Conservation (phyloP, 148 eudicot genomes). For the Hydrangea macrophylla region DNA sequence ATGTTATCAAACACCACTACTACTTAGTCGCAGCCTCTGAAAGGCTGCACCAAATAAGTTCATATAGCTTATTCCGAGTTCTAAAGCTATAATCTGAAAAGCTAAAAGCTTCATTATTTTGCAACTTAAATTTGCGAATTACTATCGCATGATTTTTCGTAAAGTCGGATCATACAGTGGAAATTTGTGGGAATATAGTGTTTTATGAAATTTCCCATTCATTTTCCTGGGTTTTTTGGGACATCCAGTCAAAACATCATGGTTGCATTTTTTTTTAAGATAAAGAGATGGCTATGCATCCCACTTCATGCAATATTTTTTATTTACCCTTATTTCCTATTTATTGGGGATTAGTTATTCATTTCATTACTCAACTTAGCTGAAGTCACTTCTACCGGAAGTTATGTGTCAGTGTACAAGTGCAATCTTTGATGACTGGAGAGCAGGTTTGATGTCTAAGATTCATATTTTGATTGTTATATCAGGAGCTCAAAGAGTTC, state of each 20-base stretch:
- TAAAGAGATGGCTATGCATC: no score
- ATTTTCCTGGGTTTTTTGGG: not conserved
- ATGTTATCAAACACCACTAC: no score
- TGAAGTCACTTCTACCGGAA: not conserved
- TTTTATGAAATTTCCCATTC: not conserved
- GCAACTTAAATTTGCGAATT: not conserved
- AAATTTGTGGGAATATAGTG: not conserved
- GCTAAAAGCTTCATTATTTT: not conserved
- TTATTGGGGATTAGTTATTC: no score
- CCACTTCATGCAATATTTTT: no score
- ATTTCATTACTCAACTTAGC: not conserved
- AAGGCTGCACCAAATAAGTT: no score
- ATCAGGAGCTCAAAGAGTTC: constrained; percentile 67
- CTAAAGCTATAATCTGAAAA: no score
- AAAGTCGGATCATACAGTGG: not conserved
- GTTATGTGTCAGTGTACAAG: not conserved
- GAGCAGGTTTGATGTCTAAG: not conserved
- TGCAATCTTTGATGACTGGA: not conserved
- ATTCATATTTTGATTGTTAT: constrained; percentile 1
- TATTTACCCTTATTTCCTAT: no score
- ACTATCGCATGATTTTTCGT: not conserved
- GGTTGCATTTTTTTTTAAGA: no score
- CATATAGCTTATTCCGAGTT: no score
- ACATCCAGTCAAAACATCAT: not conserved
- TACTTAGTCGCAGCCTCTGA: no score